Evolutionary conservation across 768 basidiomycete genomes (phyloP), one percentile per base, ranked within the genome.

Genomic region (Trametes cinnabarina): DNA sequence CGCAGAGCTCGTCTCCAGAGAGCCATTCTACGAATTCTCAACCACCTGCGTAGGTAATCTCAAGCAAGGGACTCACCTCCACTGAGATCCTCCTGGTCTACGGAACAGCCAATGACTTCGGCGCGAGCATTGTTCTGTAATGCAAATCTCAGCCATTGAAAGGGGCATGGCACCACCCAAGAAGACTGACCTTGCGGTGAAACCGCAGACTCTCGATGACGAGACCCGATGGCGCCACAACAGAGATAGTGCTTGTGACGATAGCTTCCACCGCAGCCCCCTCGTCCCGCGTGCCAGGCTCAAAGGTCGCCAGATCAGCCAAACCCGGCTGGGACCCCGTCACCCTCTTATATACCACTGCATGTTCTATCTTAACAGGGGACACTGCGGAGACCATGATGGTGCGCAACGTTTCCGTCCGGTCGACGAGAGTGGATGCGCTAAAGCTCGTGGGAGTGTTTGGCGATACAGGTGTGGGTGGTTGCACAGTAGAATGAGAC

Each of bases 351-450:
- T 92, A 94, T 1, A 68, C 69, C 10, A 88, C 79, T 7, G 76
- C 74, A 61, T 85, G 84, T 2, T 69, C 73, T 17, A 80, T 72
- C 34, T 74, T 75, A 56, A 97, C 77, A 0, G 91, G 83, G 5
- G 79, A 77, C n/a, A 84, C 73, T 0, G 86, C 83, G 2, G 87
- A 82, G 14, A 98, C 78, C 5, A 78, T 70, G 14, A 95, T 68
- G 10, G 90, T 87, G 58, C 79, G 81, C 46, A 90, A 73, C 0
- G 80, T 79, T 67, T 96, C 94, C 57, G 79, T 83, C 26, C 71
- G 68, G 25, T 76, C 69, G 19, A 62, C 49, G 8, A 46, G 54
- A n/a, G 70, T 65, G 65, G 73, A 63, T 70, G 76, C 58, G 9
- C 32, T 65, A 49, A 55, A 69, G 61, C 65, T 59, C 53, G 57